These are phyloP conservation scores for Eucalyptus coolabah DNA, from an alignment of 345 rosid species.

Conservation along the genomic window DNA sequence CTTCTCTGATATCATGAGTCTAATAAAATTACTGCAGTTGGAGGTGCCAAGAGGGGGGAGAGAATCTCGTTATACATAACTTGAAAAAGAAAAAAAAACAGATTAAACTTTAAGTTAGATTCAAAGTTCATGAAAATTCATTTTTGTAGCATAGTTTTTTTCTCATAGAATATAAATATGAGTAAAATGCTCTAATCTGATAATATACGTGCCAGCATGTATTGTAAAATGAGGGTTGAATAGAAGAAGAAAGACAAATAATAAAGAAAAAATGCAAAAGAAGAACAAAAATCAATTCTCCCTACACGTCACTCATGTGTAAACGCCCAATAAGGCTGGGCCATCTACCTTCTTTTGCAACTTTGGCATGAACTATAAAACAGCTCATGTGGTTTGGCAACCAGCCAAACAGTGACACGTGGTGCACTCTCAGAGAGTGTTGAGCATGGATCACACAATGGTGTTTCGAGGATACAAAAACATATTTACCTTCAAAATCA, in stretches of 20 bases:
- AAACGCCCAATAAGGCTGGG: not conserved
- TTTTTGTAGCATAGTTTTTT: not conserved
- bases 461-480: not conserved
- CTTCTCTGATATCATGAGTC: not conserved
- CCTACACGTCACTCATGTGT: not conserved
- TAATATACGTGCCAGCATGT: not conserved
- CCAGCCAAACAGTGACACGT: not conserved
- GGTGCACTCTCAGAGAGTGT: not conserved
- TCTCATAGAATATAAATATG: not conserved
- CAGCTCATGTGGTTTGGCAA: not conserved
- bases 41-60: not conserved
- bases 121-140: not conserved
- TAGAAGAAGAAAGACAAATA: not conserved
- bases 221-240: not conserved
- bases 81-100: not conserved
- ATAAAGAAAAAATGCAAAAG: not conserved
- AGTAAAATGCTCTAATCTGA: not conserved
- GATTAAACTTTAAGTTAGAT: not conserved
- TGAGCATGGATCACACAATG: not conserved
- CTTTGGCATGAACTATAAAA: not conserved
- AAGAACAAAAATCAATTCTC: not conserved
- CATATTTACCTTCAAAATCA: not conserved
- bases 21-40: not conserved
- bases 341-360: not conserved
- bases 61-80: not conserved